A percentile compares a stretch with the other conserved stretches of the same genome.
Conservation (phyloP, 2,329 filamentous ascomycete genomes). For the Eutypa lata region DNA sequence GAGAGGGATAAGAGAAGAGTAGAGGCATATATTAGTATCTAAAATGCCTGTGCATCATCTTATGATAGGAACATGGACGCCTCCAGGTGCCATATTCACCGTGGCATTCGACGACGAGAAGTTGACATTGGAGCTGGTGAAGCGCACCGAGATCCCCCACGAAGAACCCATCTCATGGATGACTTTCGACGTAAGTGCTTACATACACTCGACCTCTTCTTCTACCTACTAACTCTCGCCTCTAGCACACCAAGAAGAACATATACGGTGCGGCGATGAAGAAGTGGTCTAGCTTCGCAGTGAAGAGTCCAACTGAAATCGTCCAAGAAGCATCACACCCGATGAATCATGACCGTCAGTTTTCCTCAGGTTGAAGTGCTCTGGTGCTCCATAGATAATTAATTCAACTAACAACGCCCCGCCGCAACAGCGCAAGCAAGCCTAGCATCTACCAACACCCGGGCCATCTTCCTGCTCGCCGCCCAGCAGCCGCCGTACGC, state of each 20-base stretch:
- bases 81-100: conserved; percentile 85
- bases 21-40: conserved; percentile 17
- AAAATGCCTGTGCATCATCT: conserved; percentile 79
- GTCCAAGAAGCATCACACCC: conserved; percentile 71
- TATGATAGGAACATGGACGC: conserved; percentile 91
- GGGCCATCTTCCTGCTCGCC: conserved; percentile 84
- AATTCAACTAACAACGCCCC: no score
- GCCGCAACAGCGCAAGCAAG: conserved; percentile 63
- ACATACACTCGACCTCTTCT: not conserved
- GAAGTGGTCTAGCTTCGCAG: conserved; percentile 81
- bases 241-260: conserved; percentile 73
- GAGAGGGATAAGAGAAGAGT: not conserved
- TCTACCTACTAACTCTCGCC: not conserved
- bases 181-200: conserved; percentile 74
- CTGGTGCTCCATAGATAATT: no score
- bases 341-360: conserved; percentile 71
- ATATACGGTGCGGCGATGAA: conserved; percentile 92
- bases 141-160: conserved; percentile 75
- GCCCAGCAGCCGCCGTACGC: conserved; percentile 73
- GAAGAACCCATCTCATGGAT: conserved; percentile 94
- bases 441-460: conserved; percentile 71
- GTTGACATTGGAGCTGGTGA: conserved; percentile 69
- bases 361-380: no score
- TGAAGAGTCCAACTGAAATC: conserved; percentile 73
- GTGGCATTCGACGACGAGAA: conserved; percentile 83